phyloP scores from a whole-genome alignment of 169 alveolate species.

The Plasmodium malariae region DNA sequence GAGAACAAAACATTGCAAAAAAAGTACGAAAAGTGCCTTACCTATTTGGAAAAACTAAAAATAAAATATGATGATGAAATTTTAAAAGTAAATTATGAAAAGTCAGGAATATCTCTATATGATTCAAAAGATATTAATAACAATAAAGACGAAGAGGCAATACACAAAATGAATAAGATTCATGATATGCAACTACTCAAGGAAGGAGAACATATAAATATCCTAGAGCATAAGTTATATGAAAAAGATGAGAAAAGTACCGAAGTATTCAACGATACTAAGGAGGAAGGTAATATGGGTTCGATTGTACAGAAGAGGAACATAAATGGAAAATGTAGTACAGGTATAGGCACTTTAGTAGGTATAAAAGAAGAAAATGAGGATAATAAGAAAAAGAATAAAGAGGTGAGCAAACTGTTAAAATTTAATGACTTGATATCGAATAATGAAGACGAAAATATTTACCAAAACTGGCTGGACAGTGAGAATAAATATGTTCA shows the following conservation, averaged over 20 bases:
- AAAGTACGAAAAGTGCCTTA: slow-evolving; percentile 62
- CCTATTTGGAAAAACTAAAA: slow-evolving; percentile 46
- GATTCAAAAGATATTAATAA: not conserved
- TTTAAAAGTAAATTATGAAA: not conserved
- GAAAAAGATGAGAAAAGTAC: too few species aligned
- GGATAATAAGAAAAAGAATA: not conserved
- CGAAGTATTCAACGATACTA: too few species aligned
- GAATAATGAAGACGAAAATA: not conserved
- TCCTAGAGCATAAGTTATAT: too few species aligned
- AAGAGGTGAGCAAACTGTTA: not conserved
- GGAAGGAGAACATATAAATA: too few species aligned
- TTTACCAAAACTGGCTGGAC: not conserved
- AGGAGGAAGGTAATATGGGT: too few species aligned
- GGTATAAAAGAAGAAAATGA: not conserved
- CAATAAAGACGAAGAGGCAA: not conserved
- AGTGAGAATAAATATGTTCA: slow-evolving; percentile 46
- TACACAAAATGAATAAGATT: too few species aligned
- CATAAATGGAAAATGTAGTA: too few species aligned
- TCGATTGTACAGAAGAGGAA: too few species aligned
- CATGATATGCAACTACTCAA: too few species aligned
- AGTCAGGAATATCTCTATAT: not conserved
- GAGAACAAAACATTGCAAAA: slow-evolving; percentile 60
- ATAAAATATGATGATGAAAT: slow-evolving; percentile 41
- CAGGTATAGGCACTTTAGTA: not conserved
- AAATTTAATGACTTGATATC: not conserved